Conservation (phyloP, 2,329 filamentous ascomycete genomes). For the Reticulascus tulasneorum region DNA sequence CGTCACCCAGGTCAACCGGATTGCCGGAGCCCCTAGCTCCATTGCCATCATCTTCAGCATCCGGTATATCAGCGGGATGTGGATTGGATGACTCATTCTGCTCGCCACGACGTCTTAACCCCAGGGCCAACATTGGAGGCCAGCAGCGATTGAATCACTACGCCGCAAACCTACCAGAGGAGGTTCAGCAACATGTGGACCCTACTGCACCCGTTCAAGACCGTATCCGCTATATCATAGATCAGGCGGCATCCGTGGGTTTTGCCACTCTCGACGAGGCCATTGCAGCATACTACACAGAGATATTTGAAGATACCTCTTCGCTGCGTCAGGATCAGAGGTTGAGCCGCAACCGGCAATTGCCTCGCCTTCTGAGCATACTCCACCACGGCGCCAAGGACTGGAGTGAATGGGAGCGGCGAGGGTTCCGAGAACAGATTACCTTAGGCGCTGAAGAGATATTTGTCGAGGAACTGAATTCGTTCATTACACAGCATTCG, state of each 20-base stretch:
- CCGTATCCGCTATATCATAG: not conserved
- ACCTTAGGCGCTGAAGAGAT: not conserved
- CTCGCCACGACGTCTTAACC: not conserved
- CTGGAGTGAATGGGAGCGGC: conserved; percentile 1
- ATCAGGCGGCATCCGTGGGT: not conserved
- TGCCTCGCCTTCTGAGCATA: not conserved
- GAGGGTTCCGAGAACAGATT: conserved; percentile 1
- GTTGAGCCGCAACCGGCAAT: not conserved
- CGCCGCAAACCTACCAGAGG: not conserved
- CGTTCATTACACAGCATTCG: not conserved
- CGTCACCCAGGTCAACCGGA: not conserved
- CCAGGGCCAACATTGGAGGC: not conserved
- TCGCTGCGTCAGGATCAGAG: not conserved
- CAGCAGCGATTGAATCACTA: not conserved
- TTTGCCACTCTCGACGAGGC: not conserved
- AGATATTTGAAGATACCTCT: not conserved
- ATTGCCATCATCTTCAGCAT: not conserved
- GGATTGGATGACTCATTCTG: not conserved
- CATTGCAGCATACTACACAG: conserved; percentile 1
- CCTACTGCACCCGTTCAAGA: not conserved
- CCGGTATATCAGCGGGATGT: not conserved
- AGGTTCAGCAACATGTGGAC: not conserved
- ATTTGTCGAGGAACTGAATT: not conserved
- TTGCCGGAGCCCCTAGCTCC: not conserved
- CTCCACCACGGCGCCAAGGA: not conserved